These are phyloP conservation scores for Termitomyces sp. DNA, from an alignment of 768 basidiomycete species.

Conservation along the genomic window DNA sequence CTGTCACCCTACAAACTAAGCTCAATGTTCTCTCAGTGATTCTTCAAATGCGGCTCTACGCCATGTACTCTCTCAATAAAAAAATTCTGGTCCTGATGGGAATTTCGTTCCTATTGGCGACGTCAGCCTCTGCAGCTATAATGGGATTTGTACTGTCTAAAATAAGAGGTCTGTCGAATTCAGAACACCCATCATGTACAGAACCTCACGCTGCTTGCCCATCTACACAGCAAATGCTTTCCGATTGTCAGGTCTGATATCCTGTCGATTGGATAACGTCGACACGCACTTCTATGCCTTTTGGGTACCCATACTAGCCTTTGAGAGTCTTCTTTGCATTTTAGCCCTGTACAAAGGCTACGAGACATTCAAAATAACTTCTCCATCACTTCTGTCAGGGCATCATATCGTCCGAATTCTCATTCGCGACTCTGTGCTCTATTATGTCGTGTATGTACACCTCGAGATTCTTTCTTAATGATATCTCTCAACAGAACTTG, in stretches of 20 bases:
- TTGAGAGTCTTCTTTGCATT: constrained; percentile 45
- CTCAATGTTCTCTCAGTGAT: constrained; percentile 32
- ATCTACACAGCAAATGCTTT: constrained; percentile 12
- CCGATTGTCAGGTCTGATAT: constrained; percentile 18
- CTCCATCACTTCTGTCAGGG: constrained; percentile 35
- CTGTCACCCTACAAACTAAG: neutral
- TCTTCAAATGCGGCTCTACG: constrained; percentile 59
- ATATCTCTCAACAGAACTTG: neutral
- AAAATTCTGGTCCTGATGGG: constrained; percentile 42
- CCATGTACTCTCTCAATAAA: constrained; percentile 50
- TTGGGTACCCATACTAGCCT: constrained; percentile 56
- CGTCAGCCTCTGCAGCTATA: constrained; percentile 36
- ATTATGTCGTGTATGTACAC: constrained; percentile 47
- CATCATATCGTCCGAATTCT: constrained; percentile 41
- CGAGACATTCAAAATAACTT: constrained; percentile 31
- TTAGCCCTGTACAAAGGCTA: constrained; percentile 44
- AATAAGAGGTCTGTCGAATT: constrained; percentile 30
- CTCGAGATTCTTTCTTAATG: neutral
- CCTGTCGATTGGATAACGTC: constrained; percentile 36
- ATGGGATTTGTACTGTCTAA: constrained; percentile 38
- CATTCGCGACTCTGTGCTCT: constrained; percentile 49
- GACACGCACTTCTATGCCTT: constrained; percentile 43
- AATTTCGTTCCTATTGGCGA: constrained; percentile 30
- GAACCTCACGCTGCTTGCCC: neutral
- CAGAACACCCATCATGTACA: neutral